Evolutionary conservation across 306 rosid species (phyloP).

Genomic region (Sicyos baderoa): DNA sequence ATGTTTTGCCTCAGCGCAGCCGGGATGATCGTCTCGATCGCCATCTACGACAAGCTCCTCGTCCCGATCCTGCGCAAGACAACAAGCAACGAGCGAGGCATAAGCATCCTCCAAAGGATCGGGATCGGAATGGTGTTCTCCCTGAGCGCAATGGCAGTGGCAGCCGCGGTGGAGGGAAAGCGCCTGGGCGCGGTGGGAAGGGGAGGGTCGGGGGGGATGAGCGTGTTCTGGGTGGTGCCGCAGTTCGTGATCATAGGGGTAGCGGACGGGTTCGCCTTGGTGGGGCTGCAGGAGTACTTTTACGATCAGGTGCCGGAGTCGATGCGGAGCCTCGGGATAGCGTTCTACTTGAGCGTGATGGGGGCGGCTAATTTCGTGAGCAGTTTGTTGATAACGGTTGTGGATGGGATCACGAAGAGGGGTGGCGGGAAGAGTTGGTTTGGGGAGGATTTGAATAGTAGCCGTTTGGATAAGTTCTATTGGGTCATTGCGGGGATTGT

Average conservation of each 20-base stretch:
- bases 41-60: conserved; percentile 57
- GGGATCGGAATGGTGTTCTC: conserved; percentile 80
- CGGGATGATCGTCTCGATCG: conserved; percentile 66
- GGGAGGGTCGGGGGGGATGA: conserved; percentile 38
- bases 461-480: conserved; percentile 18
- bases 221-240: conserved; percentile 80
- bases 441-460: conserved; percentile 21
- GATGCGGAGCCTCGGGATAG: conserved; percentile 85
- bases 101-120: conserved; percentile 71
- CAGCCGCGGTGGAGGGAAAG: conserved; percentile 57
- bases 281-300: conserved; percentile 80
- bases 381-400: conserved; percentile 14
- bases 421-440: conserved; percentile 19
- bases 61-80: conserved; percentile 49
- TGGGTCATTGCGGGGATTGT: conserved; percentile 8
- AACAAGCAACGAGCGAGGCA: conserved; percentile 79
- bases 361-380: conserved; percentile 17
- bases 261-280: conserved; percentile 80
- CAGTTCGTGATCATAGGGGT: conserved; percentile 67
- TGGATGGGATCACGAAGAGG: conserved; percentile 6
- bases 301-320: conserved; percentile 92
- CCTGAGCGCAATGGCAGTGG: conserved; percentile 42
- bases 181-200: conserved; percentile 35
- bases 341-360: conserved; percentile 61
- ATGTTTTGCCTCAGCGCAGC: conserved; percentile 48